Percentiles rank a stretch among this genome's conserved stretches.
These are phyloP conservation scores for Fusarium dimerum DNA, from an alignment of 2,329 filamentous ascomycete species.

Conservation along the genomic window DNA sequence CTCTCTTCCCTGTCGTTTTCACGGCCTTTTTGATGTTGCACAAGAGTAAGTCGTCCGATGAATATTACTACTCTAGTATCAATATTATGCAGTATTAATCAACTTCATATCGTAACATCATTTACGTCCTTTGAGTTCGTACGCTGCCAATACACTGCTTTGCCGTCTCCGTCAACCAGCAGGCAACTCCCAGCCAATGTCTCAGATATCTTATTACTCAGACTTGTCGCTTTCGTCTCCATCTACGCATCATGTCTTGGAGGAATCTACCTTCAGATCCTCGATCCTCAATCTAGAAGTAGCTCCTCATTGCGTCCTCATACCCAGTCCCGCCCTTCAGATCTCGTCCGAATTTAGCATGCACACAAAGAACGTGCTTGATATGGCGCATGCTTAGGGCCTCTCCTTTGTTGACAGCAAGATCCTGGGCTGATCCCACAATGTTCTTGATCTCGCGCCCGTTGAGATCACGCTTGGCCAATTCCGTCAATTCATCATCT, in stretches of 20 bases:
- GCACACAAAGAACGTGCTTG: conserved; percentile 78
- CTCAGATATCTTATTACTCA: neutral
- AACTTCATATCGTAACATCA: neutral
- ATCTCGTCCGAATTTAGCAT: conserved; percentile 80
- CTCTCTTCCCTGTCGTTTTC: neutral
- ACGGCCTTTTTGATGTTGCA: no score
- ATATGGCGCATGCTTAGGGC: conserved; percentile 78
- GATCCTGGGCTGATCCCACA: conserved; percentile 77
- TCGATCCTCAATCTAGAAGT: conserved; percentile 49
- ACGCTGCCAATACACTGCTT: neutral
- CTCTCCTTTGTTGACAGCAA: conserved; percentile 74
- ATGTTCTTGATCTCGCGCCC: conserved; percentile 83
- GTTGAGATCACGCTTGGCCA: conserved; percentile 67
- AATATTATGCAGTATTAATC: neutral
- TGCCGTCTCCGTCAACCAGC: neutral
- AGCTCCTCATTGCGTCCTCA: conserved; percentile 81
- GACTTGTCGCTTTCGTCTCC: neutral
- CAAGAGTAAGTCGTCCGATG: no score
- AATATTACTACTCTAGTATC: no score
- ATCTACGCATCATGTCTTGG: no score
- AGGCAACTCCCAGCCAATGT: neutral
- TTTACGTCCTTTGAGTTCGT: no score
- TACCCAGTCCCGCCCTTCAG: conserved; percentile 80
- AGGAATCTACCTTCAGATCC: neutral
- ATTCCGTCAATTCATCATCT: conserved; percentile 65